These are phyloP conservation scores for Dactylellina cionopaga DNA, from an alignment of 2,329 filamentous ascomycete genomes.

Conservation along the genomic window DNA sequence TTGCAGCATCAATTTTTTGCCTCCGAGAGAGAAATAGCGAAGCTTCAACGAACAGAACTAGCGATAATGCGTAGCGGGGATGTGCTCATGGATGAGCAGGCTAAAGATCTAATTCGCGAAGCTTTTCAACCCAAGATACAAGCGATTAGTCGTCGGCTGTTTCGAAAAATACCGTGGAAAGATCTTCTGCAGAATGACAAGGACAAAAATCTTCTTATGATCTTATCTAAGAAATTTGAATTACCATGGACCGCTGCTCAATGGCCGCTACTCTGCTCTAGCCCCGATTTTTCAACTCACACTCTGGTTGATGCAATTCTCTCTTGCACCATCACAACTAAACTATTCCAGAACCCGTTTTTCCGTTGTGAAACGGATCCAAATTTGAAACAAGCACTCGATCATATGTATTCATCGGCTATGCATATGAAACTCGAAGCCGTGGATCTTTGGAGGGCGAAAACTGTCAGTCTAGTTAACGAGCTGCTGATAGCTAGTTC, in stretches of 20 bases:
- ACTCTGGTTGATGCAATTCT: conserved; percentile 6
- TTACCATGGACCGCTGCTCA: not conserved
- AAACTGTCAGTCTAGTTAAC: not conserved
- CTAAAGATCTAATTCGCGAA: not conserved
- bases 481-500: not conserved
- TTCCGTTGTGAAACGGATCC: not conserved
- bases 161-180: conserved; percentile 8
- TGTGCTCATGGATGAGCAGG: conserved; percentile 10
- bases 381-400: not conserved
- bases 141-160: not conserved
- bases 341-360: conserved; percentile 19
- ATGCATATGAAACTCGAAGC: not conserved
- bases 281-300: not conserved
- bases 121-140: not conserved
- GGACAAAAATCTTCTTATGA: not conserved
- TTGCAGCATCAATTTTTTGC: too few relatives aligned
- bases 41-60: conserved; percentile 16
- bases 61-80: not conserved
- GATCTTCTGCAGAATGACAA: not conserved
- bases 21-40: conserved; percentile 2
- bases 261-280: not conserved
- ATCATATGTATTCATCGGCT: not conserved
- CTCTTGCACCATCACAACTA: not conserved
- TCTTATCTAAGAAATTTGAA: not conserved
- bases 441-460: not conserved